These are phyloP conservation scores for Penicillium nucicola DNA, from an alignment of 495 filamentous ascomycete genomes.

Conservation along the genomic window DNA sequence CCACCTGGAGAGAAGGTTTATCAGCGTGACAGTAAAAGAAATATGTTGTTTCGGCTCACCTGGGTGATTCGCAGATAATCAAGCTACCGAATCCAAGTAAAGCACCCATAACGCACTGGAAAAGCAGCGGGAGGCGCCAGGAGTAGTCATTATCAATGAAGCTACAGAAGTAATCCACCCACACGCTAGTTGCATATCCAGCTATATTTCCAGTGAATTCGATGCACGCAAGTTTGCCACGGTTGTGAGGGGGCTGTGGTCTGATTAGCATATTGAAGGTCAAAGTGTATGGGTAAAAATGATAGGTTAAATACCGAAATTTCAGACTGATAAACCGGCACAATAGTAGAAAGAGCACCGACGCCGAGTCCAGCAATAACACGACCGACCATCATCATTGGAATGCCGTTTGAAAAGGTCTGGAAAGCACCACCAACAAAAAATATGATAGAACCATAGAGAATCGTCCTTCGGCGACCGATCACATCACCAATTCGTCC, in stretches of 20 bases:
- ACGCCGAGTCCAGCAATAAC: conserved; percentile 92
- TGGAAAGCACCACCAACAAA: conserved; percentile 87
- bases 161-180: conserved; percentile 97
- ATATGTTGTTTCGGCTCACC: conserved; percentile 49
- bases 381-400: conserved; percentile 89
- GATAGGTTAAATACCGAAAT: conserved; percentile 51
- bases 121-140: conserved; percentile 86
- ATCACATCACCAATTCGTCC: conserved; percentile 89
- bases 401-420: conserved; percentile 73
- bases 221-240: conserved; percentile 93
- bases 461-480: conserved; percentile 83
- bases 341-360: conserved; percentile 92
- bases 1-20: conserved; percentile 60
- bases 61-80: conserved; percentile 92
- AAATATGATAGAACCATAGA: conserved; percentile 92
- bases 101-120: conserved; percentile 92
- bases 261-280: conserved; percentile 9
- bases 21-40: not conserved
- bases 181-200: conserved; percentile 93
- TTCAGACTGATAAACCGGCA: conserved; percentile 97
- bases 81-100: conserved; percentile 81
- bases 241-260: conserved; percentile 78
- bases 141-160: conserved; percentile 81
- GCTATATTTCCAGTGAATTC: conserved; percentile 97
- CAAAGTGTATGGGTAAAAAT: not conserved